phyloP scores from a whole-genome alignment of 2,329 filamentous ascomycete genomes.

The Cladosporium sp. region DNA sequence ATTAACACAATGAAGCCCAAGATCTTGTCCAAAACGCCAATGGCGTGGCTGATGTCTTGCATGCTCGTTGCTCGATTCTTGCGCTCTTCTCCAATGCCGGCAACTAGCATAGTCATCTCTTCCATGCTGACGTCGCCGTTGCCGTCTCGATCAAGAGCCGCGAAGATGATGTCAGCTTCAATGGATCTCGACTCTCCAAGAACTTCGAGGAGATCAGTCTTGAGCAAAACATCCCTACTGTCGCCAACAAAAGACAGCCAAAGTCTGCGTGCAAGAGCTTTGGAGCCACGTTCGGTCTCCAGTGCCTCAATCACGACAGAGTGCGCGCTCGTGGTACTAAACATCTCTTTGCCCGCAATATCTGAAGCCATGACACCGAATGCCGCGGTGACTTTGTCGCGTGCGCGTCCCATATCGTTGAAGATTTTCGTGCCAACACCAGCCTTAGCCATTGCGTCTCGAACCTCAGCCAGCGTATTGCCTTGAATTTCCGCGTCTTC shows the following conservation, averaged over 20 bases:
- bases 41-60: slow-evolving; percentile 33
- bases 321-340: slow-evolving; percentile 46
- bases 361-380: slow-evolving; percentile 83
- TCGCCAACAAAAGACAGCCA: slow-evolving; percentile 32
- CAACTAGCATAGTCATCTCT: slow-evolving; percentile 31
- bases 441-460: slow-evolving; percentile 34
- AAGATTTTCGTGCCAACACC: slow-evolving; percentile 67
- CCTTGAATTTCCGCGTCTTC: slow-evolving; percentile 81
- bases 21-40: slow-evolving; percentile 31
- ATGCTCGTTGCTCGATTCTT: slow-evolving; percentile 29
- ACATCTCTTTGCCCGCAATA: slow-evolving; percentile 79
- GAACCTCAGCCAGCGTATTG: slow-evolving; percentile 54
- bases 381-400: slow-evolving; percentile 77
- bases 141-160: slow-evolving; percentile 28
- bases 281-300: slow-evolving; percentile 26
- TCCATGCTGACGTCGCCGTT: slow-evolving; percentile 34
- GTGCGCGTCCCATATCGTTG: slow-evolving; percentile 56
- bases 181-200: slow-evolving; percentile 22
- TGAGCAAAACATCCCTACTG: slow-evolving; percentile 23
- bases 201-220: slow-evolving; percentile 26
- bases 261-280: slow-evolving; percentile 30
- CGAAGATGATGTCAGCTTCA: slow-evolving; percentile 30
- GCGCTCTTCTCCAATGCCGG: slow-evolving; percentile 27
- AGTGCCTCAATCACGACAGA: slow-evolving; percentile 28
- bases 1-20: slow-evolving; percentile 26